Evolutionary conservation across 164 flowering plant species (phyloP), one percentile per base, ranked within the genome.

Genomic region (Vitis riparia): DNA sequence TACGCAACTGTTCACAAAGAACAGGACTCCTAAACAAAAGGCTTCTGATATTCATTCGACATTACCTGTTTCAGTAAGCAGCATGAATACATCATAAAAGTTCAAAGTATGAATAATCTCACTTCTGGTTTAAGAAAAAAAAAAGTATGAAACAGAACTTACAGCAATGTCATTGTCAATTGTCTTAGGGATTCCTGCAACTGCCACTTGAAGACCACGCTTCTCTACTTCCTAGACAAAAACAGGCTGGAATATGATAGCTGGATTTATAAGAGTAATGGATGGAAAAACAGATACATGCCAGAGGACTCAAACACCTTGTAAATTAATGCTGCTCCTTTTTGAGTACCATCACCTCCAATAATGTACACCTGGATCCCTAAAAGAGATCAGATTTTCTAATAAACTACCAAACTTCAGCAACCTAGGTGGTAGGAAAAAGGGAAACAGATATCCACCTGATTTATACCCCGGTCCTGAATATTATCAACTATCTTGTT

Each of bases 311-410:
- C n/a, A 68, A 72, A 57, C 55, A 83, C 91, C 89, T 88, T 59
- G 60, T 76, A 84, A 66, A 88, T 80, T 44, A 81, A 69, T 66
- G 84, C 86, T 49, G 89, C 91, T 69, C 88, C 91, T 75, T 66
- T 84, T 67, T 86, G 91, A 14, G 91, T 86, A 32, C 91, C 91
- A 80, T 86, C 88, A 23, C 91, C 91, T 59, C 91, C 91, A 80
- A 88, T 88, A 12, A 88, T 83, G 64, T 88, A 88, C 9, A 88
- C 91, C 91, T 87, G 55, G 16, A 70, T 68, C 1, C 63, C 67
- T 65, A 8, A 67, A 53, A 68, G 10, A 59, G 29, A 11, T 55
- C 17, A 58, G 19, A 62, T 23, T 51, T 61, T 37, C 50, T 53
- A 9, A 56, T 2, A 49, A 56, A 23, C 8, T 29, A 65, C 47